These are phyloP conservation scores for Aspergillus homomorphus DNA, from an alignment of 495 filamentous ascomycete species.

Conservation along the genomic window DNA sequence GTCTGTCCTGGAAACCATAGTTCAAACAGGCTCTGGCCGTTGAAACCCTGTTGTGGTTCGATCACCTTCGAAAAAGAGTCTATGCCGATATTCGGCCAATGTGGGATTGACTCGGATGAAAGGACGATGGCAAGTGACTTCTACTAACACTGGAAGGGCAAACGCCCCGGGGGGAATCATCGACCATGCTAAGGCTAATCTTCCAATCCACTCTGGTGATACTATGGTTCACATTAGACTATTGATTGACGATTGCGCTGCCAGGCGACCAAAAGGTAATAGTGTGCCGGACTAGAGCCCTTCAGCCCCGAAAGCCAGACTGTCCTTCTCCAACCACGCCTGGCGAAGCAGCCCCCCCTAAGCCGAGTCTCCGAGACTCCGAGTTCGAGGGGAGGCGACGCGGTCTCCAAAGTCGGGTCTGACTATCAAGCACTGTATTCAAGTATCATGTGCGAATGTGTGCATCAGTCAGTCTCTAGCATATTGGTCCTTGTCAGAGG, in stretches of 20 bases:
- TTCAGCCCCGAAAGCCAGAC: neutral
- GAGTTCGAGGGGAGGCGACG: no score
- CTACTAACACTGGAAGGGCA: conserved; percentile 6
- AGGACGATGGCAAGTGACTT: conserved; percentile 1
- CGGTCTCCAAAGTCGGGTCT: no score
- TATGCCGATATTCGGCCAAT: neutral
- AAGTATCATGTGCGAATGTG: no score
- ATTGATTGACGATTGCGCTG: neutral
- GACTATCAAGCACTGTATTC: no score
- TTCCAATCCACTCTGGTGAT: neutral
- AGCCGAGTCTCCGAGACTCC: neutral
- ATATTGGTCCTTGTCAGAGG: no score
- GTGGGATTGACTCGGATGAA: neutral
- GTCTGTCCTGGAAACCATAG: conserved; percentile 8
- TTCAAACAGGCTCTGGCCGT: conserved; percentile 8
- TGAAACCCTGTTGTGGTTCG: neutral
- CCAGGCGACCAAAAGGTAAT: conserved; percentile 12
- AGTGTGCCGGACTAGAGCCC: conserved; percentile 8
- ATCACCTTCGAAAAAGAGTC: neutral
- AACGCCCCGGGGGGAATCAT: neutral
- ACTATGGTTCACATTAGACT: conserved; percentile 3
- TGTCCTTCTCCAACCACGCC: neutral
- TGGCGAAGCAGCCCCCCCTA: neutral
- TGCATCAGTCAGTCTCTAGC: no score
- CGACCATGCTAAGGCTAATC: neutral